Evolutionary conservation across 164 flowering plant species (phyloP).

Genomic region (Piper betle): DNA sequence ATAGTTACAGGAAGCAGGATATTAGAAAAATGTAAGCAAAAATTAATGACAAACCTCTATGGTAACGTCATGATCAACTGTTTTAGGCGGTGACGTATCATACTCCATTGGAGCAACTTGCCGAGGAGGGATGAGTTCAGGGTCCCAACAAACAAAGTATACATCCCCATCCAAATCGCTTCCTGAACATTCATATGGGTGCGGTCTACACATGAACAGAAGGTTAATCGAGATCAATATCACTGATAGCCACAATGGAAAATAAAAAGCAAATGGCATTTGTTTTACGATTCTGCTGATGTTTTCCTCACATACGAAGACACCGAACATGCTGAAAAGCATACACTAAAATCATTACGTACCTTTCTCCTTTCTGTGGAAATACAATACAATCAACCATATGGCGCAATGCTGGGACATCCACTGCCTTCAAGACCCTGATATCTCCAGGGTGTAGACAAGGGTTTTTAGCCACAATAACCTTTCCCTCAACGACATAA

Average conservation of each 20-base stretch:
- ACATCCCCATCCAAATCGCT: slow-evolving; percentile 93
- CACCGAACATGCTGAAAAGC: background rate
- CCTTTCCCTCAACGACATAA: slow-evolving; percentile 29
- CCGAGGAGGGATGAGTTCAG: slow-evolving; percentile 51
- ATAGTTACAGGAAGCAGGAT: no score
- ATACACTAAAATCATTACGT: background rate
- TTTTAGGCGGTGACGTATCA: slow-evolving; percentile 25
- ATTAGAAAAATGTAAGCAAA: background rate
- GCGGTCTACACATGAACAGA: slow-evolving; percentile 39
- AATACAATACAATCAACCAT: slow-evolving; percentile 94
- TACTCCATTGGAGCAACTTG: slow-evolving; percentile 65
- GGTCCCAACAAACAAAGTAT: slow-evolving; percentile 85
- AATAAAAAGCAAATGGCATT: background rate
- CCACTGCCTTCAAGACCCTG: slow-evolving; percentile 57
- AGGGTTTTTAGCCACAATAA: slow-evolving; percentile 88
- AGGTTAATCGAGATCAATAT: background rate
- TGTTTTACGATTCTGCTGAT: background rate
- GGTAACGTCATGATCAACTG: slow-evolving; percentile 58
- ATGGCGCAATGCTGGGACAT: slow-evolving; percentile 62
- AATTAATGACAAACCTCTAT: slow-evolving; percentile 14
- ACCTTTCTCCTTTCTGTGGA: slow-evolving; percentile 78
- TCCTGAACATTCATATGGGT: slow-evolving; percentile 94
- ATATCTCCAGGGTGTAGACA: slow-evolving; percentile 95
- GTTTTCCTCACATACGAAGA: background rate
- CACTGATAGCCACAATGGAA: background rate